Percentiles rank a stretch among this genome's conserved stretches.
Evolutionary conservation across 257 asterid genomes (phyloP).

Genomic region (Scutellaria baicalensis): DNA sequence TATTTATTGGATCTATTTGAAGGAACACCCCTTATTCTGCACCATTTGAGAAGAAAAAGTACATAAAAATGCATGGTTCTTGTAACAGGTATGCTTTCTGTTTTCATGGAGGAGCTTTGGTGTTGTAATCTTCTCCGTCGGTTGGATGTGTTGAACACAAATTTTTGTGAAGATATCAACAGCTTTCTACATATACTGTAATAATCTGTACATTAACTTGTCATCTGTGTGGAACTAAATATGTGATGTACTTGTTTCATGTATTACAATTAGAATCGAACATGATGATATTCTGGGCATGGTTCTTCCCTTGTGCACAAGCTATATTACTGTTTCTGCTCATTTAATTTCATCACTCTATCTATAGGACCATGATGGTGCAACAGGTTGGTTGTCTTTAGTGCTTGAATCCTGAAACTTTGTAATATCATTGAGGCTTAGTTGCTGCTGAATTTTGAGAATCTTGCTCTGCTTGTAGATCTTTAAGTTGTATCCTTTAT

Average conservation of each 20-base stretch:
- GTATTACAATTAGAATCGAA: conserved; percentile 20
- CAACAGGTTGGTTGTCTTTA: neutral
- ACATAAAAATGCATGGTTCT: conserved; percentile 34
- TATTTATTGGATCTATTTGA: conserved; percentile 87
- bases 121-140: conserved; percentile 24
- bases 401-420: neutral
- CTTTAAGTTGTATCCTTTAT: too few species aligned
- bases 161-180: conserved; percentile 26
- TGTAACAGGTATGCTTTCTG: conserved; percentile 38
- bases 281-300: conserved; percentile 3
- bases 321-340: neutral
- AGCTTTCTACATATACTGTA: conserved; percentile 29
- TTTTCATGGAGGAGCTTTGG: conserved; percentile 24
- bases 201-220: conserved; percentile 42
- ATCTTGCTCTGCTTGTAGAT: neutral
- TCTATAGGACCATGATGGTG: neutral
- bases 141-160: conserved; percentile 28
- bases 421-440: neutral
- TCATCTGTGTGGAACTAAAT: conserved; percentile 23
- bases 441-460: neutral
- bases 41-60: conserved; percentile 83
- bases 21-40: conserved; percentile 80
- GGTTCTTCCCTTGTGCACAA: neutral
- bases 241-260: conserved; percentile 22
- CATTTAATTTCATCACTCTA: neutral